A percentile compares a stretch with the other conserved stretches of the same genome.
phyloP scores from a whole-genome alignment of 2,329 filamentous ascomycete species.

The Laburnicola sp. region DNA sequence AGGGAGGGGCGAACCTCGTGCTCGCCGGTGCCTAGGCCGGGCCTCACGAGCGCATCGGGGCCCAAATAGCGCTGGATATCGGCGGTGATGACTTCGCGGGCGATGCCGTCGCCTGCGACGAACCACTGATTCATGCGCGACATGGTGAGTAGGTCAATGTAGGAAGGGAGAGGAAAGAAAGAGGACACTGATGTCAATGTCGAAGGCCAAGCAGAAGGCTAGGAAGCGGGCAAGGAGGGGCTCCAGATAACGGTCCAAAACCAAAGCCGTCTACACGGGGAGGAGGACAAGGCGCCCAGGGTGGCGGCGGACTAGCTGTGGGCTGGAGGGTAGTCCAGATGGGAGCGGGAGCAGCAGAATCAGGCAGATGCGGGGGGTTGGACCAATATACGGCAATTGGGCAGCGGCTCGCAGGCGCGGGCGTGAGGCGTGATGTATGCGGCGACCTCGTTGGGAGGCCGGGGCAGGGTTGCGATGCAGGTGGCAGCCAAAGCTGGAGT shows the following conservation, averaged over 20 bases:
- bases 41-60: conserved; percentile 50
- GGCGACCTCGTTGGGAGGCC: conserved; percentile 32
- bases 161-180: conserved; percentile 34
- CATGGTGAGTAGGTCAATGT: conserved; percentile 30
- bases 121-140: conserved; percentile 50
- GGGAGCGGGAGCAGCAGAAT: conserved; percentile 27
- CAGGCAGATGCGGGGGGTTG: conserved; percentile 38
- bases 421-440: conserved; percentile 36
- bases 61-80: conserved; percentile 52
- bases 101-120: conserved; percentile 49
- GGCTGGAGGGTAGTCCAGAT: conserved; percentile 33
- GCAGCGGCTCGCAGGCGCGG: conserved; percentile 25
- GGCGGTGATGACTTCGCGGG: conserved; percentile 50
- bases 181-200: conserved; percentile 44
- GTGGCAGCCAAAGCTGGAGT: conserved; percentile 21
- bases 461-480: conserved; percentile 16
- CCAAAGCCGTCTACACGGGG: conserved; percentile 27
- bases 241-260: conserved; percentile 31
- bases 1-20: conserved; percentile 47
- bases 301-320: conserved; percentile 27
- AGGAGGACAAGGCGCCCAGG: conserved; percentile 28
- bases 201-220: conserved; percentile 41
- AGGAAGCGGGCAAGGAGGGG: conserved; percentile 35
- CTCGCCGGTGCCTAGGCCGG: conserved; percentile 50
- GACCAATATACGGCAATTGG: conserved; percentile 45